phyloP scores from a whole-genome alignment of 192 early-diverging fungal species.

The Coemansia sp. region DNA sequence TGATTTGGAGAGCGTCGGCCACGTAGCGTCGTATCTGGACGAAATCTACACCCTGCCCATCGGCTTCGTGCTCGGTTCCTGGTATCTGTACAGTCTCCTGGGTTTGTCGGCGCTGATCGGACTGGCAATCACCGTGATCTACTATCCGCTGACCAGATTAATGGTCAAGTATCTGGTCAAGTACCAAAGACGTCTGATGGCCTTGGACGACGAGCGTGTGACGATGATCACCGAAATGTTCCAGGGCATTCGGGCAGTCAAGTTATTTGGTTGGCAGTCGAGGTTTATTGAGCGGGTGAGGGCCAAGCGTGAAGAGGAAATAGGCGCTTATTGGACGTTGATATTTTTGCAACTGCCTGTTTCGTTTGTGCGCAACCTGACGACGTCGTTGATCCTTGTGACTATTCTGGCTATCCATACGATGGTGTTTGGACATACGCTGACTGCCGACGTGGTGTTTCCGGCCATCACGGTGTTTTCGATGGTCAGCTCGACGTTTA shows the following conservation, averaged over 20 bases:
- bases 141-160: conserved; percentile 62
- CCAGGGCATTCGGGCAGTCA: conserved; percentile 90
- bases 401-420: conserved; percentile 64
- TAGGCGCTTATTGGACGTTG: conserved; percentile 58
- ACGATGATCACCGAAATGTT: conserved; percentile 83
- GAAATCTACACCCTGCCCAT: conserved; percentile 69
- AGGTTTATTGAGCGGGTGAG: conserved; percentile 72
- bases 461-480: conserved; percentile 73
- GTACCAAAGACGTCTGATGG: conserved; percentile 59
- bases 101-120: conserved; percentile 85
- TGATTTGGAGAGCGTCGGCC: conserved; percentile 69
- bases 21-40: conserved; percentile 60
- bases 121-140: conserved; percentile 64
- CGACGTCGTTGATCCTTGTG: conserved; percentile 63
- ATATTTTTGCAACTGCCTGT: conserved; percentile 63
- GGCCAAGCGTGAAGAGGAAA: conserved; percentile 64
- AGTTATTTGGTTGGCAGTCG: conserved; percentile 87
- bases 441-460: conserved; percentile 71
- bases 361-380: conserved; percentile 50
- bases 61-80: conserved; percentile 66
- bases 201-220: conserved; percentile 76
- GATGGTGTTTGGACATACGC: conserved; percentile 56
- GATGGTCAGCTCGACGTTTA: conserved; percentile 68
- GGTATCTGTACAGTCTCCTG: conserved; percentile 73
- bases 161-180: conserved; percentile 58